Conservation (phyloP, 1,139 yeast species). For the Yamadazyma mexicana region DNA sequence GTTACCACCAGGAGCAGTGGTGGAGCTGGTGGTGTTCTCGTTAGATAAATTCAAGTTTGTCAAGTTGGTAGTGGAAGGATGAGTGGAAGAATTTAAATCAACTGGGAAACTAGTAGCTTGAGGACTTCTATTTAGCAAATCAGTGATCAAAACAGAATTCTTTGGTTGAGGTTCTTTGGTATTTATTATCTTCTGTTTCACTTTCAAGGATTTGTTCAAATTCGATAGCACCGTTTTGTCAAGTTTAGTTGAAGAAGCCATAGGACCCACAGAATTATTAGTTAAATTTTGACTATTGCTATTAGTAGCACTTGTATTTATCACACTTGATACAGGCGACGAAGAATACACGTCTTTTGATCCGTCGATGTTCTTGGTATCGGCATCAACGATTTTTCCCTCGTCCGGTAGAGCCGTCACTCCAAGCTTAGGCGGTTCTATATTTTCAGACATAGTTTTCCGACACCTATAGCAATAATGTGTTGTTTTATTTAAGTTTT, state of each 20-base stretch:
- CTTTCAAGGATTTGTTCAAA: constrained; percentile 41
- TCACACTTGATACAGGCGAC: background rate
- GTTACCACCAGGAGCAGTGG: constrained; percentile 6
- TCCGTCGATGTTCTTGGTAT: background rate
- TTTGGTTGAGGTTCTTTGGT: constrained; percentile 40
- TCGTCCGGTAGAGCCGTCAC: background rate
- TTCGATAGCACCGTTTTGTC: constrained; percentile 35
- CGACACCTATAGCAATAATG: background rate
- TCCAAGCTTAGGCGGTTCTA: background rate
- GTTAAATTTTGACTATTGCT: background rate
- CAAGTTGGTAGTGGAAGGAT: constrained; percentile 6
- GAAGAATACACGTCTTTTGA: background rate
- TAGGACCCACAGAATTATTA: background rate
- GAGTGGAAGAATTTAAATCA: constrained; percentile 12
- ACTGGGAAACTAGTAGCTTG: constrained; percentile 28
- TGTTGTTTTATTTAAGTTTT: too few species aligned
- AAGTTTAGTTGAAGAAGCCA: constrained; percentile 17
- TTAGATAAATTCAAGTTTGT: constrained; percentile 1
- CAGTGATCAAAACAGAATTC: constrained; percentile 27
- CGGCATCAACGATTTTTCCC: background rate
- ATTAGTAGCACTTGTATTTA: background rate
- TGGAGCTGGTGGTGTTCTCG: constrained; percentile 1
- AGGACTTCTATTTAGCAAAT: constrained; percentile 38
- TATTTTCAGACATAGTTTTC: background rate
- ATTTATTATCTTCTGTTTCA: constrained; percentile 41